These are phyloP conservation scores for Maudiozyma turicensis DNA, from an alignment of 805 yeast species.

Conservation along the genomic window DNA sequence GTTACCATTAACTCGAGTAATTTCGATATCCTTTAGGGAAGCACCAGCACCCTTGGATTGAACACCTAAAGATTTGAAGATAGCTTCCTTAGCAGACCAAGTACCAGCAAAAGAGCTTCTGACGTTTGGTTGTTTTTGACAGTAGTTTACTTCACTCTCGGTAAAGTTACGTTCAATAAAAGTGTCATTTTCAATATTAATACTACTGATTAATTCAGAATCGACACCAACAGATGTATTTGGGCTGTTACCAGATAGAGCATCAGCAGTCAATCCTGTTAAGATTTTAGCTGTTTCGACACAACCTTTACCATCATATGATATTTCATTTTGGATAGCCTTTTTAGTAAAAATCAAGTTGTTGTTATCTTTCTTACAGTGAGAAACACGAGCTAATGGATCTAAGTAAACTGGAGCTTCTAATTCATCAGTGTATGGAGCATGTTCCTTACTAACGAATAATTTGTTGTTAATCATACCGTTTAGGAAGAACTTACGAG, in stretches of 20 bases:
- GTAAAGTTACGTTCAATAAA: slow-evolving; percentile 92
- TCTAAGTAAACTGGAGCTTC: slow-evolving; percentile 90
- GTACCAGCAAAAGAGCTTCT: slow-evolving; percentile 93
- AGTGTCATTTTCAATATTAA: slow-evolving; percentile 82
- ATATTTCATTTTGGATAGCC: slow-evolving; percentile 37
- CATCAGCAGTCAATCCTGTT: slow-evolving; percentile 40
- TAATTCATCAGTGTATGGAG: slow-evolving; percentile 85
- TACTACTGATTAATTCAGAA: slow-evolving; percentile 75
- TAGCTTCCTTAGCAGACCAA: slow-evolving; percentile 99
- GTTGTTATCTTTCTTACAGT: slow-evolving; percentile 26
- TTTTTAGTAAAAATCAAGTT: slow-evolving; percentile 41
- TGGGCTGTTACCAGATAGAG: slow-evolving; percentile 21
- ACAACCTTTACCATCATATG: slow-evolving; percentile 33
- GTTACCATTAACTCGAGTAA: slow-evolving; percentile 58
- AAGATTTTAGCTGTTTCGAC: slow-evolving; percentile 58
- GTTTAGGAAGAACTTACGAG: slow-evolving; percentile 92
- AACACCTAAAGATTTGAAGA: slow-evolving; percentile 89
- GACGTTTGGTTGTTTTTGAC: slow-evolving; percentile 61
- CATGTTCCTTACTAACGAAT: slow-evolving; percentile 85
- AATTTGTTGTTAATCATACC: slow-evolving; percentile 84
- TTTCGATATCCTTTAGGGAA: slow-evolving; percentile 82
- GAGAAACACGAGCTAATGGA: slow-evolving; percentile 63
- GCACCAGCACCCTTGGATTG: slow-evolving; percentile 93
- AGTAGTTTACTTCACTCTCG: slow-evolving; percentile 65
- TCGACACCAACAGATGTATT: slow-evolving; percentile 86